A percentile compares a stretch with the other conserved stretches of the same genome.
Evolutionary conservation across 2,329 filamentous ascomycete species (phyloP).

Genomic region (Harringtonia aguacate): DNA sequence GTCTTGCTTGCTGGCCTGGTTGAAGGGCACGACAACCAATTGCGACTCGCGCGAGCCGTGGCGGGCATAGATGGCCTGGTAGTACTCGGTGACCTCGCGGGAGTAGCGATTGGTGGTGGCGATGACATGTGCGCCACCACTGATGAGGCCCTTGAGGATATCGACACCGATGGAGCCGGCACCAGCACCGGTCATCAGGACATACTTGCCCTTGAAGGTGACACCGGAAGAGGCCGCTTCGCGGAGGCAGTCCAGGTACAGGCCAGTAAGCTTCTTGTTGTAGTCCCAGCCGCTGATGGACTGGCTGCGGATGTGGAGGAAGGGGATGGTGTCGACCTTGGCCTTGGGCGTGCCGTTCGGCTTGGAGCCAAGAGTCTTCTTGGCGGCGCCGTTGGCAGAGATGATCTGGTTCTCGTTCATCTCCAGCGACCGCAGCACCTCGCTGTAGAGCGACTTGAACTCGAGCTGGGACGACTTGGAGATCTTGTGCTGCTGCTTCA

Average conservation of each 20-base stretch:
- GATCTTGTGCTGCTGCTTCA: constrained; percentile 95
- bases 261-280: constrained; percentile 92
- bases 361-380: constrained; percentile 38
- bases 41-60: constrained; percentile 91
- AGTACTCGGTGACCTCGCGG: constrained; percentile 95
- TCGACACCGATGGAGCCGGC: constrained; percentile 97
- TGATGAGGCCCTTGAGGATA: constrained; percentile 89
- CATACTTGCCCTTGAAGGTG: constrained; percentile 89
- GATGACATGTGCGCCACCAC: constrained; percentile 90
- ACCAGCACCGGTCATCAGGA: constrained; percentile 95
- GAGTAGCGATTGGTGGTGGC: constrained; percentile 97
- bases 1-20: constrained; percentile 97
- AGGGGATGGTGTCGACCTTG: constrained; percentile 95
- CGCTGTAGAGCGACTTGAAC: constrained; percentile 90
- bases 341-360: constrained; percentile 56
- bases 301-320: constrained; percentile 93
- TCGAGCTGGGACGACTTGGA: constrained; percentile 93
- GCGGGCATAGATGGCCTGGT: constrained; percentile 95
- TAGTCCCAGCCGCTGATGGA: constrained; percentile 95
- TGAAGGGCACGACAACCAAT: constrained; percentile 96
- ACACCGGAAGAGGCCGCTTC: constrained; percentile 79
- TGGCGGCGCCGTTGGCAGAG: constrained; percentile 39
- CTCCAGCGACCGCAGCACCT: constrained; percentile 83
- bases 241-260: constrained; percentile 88
- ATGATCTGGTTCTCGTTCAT: constrained; percentile 99